A percentile compares a stretch with the other conserved stretches of the same genome.
These are phyloP conservation scores for Xylariaceae sp. DNA, from an alignment of 2,329 filamentous ascomycete species.

Conservation along the genomic window DNA sequence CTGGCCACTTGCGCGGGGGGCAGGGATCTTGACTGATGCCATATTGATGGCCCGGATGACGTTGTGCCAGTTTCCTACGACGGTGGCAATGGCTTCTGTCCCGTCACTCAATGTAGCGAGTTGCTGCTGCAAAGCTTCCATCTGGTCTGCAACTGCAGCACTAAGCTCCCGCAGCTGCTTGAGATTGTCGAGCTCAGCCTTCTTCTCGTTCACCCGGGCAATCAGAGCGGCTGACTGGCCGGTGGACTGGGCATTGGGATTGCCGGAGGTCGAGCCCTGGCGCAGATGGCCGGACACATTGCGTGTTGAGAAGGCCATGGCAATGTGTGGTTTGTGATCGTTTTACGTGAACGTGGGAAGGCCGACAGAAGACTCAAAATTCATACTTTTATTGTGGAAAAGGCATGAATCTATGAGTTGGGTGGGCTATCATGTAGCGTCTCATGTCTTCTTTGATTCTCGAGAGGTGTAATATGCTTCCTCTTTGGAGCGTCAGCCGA, in stretches of 20 bases:
- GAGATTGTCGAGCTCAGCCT: slow-evolving; percentile 75
- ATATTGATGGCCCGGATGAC: slow-evolving; percentile 82
- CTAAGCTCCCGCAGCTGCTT: slow-evolving; percentile 77
- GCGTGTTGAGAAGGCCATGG: slow-evolving; percentile 57
- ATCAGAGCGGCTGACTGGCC: slow-evolving; percentile 69
- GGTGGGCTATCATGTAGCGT: no score
- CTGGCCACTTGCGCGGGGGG: slow-evolving; percentile 48
- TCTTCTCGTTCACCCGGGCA: slow-evolving; percentile 81
- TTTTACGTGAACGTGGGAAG: background rate
- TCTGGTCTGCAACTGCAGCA: slow-evolving; percentile 73
- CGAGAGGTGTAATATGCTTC: no score
- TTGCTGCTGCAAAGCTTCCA: slow-evolving; percentile 79
- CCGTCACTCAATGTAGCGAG: slow-evolving; percentile 74
- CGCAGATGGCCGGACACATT: slow-evolving; percentile 66
- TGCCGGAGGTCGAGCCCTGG: slow-evolving; percentile 52
- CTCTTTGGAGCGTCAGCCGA: no score
- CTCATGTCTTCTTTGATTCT: background rate
- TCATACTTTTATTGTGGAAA: no score
- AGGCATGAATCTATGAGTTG: no score
- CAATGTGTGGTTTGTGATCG: background rate
- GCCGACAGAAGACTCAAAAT: background rate
- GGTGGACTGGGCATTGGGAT: slow-evolving; percentile 39
- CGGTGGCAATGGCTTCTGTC: slow-evolving; percentile 84
- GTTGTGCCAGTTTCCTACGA: slow-evolving; percentile 84
- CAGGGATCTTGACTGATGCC: slow-evolving; percentile 75